These are phyloP conservation scores for Cytospora paraplurivora DNA, from an alignment of 2,329 filamentous ascomycete genomes.

Conservation along the genomic window DNA sequence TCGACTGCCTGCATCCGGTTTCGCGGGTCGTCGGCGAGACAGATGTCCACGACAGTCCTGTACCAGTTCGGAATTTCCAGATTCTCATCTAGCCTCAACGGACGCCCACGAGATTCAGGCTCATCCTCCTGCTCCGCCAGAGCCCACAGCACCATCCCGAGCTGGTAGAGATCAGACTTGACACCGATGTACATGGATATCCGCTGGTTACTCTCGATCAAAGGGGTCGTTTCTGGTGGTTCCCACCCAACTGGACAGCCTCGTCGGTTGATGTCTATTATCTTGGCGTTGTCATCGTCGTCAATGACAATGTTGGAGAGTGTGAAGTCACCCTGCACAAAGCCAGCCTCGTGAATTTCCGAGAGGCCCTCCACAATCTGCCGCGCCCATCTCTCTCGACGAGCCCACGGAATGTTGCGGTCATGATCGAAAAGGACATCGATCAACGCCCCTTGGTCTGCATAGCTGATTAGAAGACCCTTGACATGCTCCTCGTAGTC, in stretches of 20 bases:
- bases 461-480: constrained; percentile 86
- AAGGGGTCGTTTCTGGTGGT: constrained; percentile 81
- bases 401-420: constrained; percentile 66
- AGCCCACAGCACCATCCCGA: constrained; percentile 97
- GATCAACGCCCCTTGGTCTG: constrained; percentile 82
- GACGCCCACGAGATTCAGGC: constrained; percentile 76
- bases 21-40: constrained; percentile 74
- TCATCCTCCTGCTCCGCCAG: constrained; percentile 87
- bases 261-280: constrained; percentile 96
- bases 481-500: constrained; percentile 74
- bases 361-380: constrained; percentile 89
- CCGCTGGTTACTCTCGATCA: constrained; percentile 85
- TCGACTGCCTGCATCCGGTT: constrained; percentile 72
- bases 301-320: constrained; percentile 97
- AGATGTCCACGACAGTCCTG: constrained; percentile 71
- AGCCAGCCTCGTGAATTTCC: constrained; percentile 93
- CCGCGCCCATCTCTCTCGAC: constrained; percentile 82
- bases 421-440: constrained; percentile 84
- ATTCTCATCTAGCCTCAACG: constrained; percentile 62
- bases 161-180: constrained; percentile 93
- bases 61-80: constrained; percentile 77
- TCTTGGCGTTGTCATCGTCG: constrained; percentile 79
- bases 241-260: constrained; percentile 99
- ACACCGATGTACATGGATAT: constrained; percentile 98
- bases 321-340: constrained; percentile 97